A percentile compares a stretch with the other conserved stretches of the same genome.
Evolutionary conservation across 352 stramenopile genomes (phyloP).

Genomic region (Pythium scleroteichum): DNA sequence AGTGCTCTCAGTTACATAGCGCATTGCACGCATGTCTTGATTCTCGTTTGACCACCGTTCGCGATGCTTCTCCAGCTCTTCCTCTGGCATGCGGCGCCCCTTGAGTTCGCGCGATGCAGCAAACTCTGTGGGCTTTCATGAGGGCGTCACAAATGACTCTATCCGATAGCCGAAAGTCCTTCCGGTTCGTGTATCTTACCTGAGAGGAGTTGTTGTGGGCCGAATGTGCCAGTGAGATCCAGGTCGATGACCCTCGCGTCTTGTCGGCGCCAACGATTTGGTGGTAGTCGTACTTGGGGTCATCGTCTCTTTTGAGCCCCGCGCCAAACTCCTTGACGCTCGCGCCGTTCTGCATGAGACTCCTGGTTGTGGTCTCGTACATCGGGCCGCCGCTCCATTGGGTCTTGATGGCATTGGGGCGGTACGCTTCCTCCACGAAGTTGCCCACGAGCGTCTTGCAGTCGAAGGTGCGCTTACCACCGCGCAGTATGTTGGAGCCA

Average conservation of each 20-base stretch:
- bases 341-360: constrained; percentile 60
- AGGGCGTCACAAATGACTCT: no score
- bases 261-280: constrained; percentile 70
- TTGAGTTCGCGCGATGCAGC: constrained; percentile 64
- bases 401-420: constrained; percentile 46
- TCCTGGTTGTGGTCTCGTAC: constrained; percentile 56
- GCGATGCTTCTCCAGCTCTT: constrained; percentile 58
- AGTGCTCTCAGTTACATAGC: constrained; percentile 64
- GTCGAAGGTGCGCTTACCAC: constrained; percentile 74
- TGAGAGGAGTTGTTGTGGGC: constrained; percentile 51
- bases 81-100: constrained; percentile 37
- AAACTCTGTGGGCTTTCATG: constrained; percentile 69
- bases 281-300: constrained; percentile 69
- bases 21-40: constrained; percentile 45
- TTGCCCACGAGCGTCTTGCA: constrained; percentile 82
- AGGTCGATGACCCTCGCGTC: constrained; percentile 45
- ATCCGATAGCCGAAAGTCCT: not conserved
- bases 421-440: constrained; percentile 80
- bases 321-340: constrained; percentile 45
- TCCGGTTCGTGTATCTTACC: constrained; percentile 25
- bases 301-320: constrained; percentile 45
- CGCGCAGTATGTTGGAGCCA: constrained; percentile 80
- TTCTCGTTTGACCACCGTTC: constrained; percentile 67
- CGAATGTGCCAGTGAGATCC: constrained; percentile 62
- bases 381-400: constrained; percentile 42